These are phyloP conservation scores for Magnusiomyces magnusii DNA, from an alignment of 1,139 yeast genomes.

Conservation along the genomic window DNA sequence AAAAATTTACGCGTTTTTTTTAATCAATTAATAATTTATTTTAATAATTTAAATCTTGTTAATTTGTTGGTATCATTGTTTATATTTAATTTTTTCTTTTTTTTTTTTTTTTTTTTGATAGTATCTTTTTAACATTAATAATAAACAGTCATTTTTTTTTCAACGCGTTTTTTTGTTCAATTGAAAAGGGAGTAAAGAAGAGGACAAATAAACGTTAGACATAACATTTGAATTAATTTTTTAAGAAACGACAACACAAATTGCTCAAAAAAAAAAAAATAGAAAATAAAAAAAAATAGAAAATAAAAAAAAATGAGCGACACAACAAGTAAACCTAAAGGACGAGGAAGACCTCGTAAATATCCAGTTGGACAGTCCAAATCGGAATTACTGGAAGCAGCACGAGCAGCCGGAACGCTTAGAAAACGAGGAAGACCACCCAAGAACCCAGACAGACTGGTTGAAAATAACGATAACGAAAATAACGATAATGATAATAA, in stretches of 20 bases:
- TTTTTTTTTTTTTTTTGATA: background rate
- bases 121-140: background rate
- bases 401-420: slow-evolving; percentile 13
- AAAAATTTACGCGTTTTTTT: too few relatives aligned
- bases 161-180: background rate
- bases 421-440: slow-evolving; percentile 16
- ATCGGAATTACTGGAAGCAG: slow-evolving; percentile 13
- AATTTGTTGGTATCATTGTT: too few relatives aligned
- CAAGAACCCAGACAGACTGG: slow-evolving; percentile 1
- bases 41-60: background rate
- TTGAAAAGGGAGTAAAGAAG: too few relatives aligned
- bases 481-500: too few relatives aligned
- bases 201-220: background rate
- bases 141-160: background rate
- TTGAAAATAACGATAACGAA: too few relatives aligned
- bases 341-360: slow-evolving; percentile 17
- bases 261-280: background rate
- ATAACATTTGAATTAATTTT: background rate
- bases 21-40: too few relatives aligned
- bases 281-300: too few relatives aligned
- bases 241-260: background rate
- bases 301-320: background rate
- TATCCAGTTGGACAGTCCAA: slow-evolving; percentile 16
- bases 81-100: too few relatives aligned
- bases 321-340: slow-evolving; percentile 1